Base-by-base conservation (phyloP, 345 rosid genomes). In the Heritiera fomes region DNA sequence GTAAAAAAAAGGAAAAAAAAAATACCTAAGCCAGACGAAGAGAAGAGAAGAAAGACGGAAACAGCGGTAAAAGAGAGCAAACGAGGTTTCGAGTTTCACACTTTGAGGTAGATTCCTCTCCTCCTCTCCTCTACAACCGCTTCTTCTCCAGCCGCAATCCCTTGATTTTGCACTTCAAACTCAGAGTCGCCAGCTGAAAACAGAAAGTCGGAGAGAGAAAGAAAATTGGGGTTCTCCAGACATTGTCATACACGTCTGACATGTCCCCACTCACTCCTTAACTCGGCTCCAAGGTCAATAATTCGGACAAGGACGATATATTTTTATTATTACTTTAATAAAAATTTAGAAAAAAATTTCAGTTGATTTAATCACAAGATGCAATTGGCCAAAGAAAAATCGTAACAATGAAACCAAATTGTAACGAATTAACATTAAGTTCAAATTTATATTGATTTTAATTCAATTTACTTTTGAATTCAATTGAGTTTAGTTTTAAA, bases 161-260 rank as follows among this genome's bases (percentile, higher is more conserved):
- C 61, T 76, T 32, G 79, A 63, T 76, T 76, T 63, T 47, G 50
- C 75, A 80, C 76, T 67, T 41, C 5, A 14, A 45, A 49, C 41
- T 50, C 47, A 52, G 6, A 52, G 34, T 34, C 53, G 38, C 34
- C 28, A 34, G 38, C 38, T 38, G 43, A 15, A 40, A 65, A 17
- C 70, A 38, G 70, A 38, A 41, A 9, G 15, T 38, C 6, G 28
- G 49, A 82, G 77, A 28, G 47, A 67, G 68, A 65, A 0, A 1
- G 8, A 4, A 6, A 20, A 5, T 6, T 50, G 1, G 40, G 41
- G 43, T 8, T 7, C 50, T 32, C 43, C 34, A 14, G 23, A 55
- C 59, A 8, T 1, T 30, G 28, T 52, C 50, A 71, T 49, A 71
- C 12, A 71, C 17, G 61, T 55, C 23, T 18, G 60, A 55, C 23